Percentiles rank a stretch among this genome's conserved stretches.
Conservation (phyloP, 768 basidiomycete genomes). For the Pilatotrama ljubarskyi region DNA sequence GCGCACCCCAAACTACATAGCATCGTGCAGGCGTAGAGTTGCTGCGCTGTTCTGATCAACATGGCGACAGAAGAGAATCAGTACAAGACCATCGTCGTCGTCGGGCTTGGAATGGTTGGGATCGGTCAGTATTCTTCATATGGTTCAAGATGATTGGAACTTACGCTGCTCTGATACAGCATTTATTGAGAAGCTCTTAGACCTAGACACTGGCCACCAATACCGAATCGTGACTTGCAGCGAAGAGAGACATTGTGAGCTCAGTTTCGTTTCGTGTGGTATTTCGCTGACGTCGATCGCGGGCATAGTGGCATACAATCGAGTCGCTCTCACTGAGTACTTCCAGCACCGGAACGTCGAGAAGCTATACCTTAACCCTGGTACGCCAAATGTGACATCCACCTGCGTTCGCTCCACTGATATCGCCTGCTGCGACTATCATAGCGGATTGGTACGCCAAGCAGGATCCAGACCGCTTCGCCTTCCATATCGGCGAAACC, state of each 20-base stretch:
- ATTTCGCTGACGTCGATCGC: not conserved
- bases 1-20: too few relatives aligned
- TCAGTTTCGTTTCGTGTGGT: not conserved
- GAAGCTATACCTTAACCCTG: constrained; percentile 59
- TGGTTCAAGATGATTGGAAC: not conserved
- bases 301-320: constrained; percentile 55
- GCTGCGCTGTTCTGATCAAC: not conserved
- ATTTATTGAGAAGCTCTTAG: constrained; percentile 69
- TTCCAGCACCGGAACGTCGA: constrained; percentile 61
- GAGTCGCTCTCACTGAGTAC: constrained; percentile 59
- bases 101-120: constrained; percentile 64
- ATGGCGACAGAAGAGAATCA: not conserved
- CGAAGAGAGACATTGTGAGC: constrained; percentile 44
- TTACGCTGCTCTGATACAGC: constrained; percentile 33
- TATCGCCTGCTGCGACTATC: not conserved
- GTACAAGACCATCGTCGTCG: constrained; percentile 39
- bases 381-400: too few relatives aligned
- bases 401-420: not conserved
- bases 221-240: constrained; percentile 62
- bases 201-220: constrained; percentile 47
- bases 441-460: constrained; percentile 58
- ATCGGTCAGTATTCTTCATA: constrained; percentile 40
- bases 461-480: constrained; percentile 57
- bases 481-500: constrained; percentile 50
- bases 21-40: not conserved